Evolutionary conservation across 2,329 filamentous ascomycete genomes (phyloP).

Genomic region (Verticillium dahliae): DNA sequence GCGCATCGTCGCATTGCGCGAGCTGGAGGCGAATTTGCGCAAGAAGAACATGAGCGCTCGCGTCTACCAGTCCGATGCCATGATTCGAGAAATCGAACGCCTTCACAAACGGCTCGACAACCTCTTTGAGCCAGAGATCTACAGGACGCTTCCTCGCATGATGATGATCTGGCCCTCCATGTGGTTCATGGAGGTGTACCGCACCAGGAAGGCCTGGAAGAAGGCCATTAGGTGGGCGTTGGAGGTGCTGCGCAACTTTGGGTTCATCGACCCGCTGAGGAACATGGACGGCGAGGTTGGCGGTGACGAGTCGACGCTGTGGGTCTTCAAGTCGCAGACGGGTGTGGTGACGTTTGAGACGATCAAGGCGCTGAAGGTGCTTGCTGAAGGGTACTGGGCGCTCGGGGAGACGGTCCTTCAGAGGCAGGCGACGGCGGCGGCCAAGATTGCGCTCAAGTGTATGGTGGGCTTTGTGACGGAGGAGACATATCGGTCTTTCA

Average conservation of each 20-base stretch:
- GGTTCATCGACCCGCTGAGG: slow-evolving; percentile 16
- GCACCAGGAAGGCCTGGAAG: slow-evolving; percentile 21
- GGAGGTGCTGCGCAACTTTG: slow-evolving; percentile 26
- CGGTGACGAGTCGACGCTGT: slow-evolving; percentile 12
- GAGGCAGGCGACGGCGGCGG: slow-evolving; percentile 18
- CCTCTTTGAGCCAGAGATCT: slow-evolving; percentile 23
- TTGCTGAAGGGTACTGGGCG: slow-evolving; percentile 20
- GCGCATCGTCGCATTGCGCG: slow-evolving; percentile 13
- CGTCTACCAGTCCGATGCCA: slow-evolving; percentile 20
- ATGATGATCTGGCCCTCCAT: slow-evolving; percentile 27
- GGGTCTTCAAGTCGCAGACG: slow-evolving; percentile 15
- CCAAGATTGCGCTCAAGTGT: slow-evolving; percentile 20
- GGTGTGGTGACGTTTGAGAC: slow-evolving; percentile 26
- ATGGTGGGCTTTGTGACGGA: slow-evolving; percentile 25
- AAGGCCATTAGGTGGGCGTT: slow-evolving; percentile 22
- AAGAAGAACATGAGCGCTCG: slow-evolving; percentile 13
- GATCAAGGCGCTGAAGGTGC: slow-evolving; percentile 21
- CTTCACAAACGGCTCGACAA: slow-evolving; percentile 22
- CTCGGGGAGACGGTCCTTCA: slow-evolving; percentile 20
- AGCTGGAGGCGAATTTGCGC: slow-evolving; percentile 20
- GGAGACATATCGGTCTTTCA: slow-evolving; percentile 7
- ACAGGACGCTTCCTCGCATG: slow-evolving; percentile 21
- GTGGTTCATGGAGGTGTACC: slow-evolving; percentile 26
- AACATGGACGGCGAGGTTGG: slow-evolving; percentile 7
- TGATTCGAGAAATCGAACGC: slow-evolving; percentile 22